A percentile compares a stretch with the other conserved stretches of the same genome.
Evolutionary conservation across 2,329 filamentous ascomycete genomes (phyloP).

Genomic region (Ambrosiella xylebori): DNA sequence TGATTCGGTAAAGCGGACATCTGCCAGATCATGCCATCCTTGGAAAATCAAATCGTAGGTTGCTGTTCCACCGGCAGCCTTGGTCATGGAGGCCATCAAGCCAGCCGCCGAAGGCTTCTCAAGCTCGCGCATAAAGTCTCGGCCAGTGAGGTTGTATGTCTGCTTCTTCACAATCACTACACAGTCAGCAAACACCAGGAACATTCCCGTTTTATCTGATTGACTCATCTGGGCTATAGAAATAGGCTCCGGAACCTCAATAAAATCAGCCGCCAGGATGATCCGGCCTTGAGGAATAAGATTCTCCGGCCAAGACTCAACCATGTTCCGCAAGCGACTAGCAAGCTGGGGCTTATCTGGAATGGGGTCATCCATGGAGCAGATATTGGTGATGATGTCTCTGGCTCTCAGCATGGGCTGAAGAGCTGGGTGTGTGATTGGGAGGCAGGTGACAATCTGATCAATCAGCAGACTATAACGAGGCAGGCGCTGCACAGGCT

Average conservation of each 20-base stretch:
- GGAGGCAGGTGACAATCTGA: constrained; percentile 75
- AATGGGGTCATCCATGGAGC: constrained; percentile 63
- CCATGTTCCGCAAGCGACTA: constrained; percentile 56
- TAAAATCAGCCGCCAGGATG: constrained; percentile 63
- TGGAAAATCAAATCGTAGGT: constrained; percentile 58
- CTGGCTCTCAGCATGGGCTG: constrained; percentile 70
- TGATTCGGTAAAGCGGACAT: constrained; percentile 58
- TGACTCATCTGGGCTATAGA: constrained; percentile 3
- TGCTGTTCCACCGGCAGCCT: constrained; percentile 41
- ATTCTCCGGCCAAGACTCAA: constrained; percentile 58
- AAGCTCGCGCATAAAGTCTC: constrained; percentile 66
- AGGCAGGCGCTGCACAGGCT: constrained; percentile 85
- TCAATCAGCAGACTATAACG: constrained; percentile 94
- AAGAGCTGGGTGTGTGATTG: constrained; percentile 70
- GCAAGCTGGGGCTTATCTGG: constrained; percentile 57
- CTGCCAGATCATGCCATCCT: constrained; percentile 51
- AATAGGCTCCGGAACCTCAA: constrained; percentile 61
- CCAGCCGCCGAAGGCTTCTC: constrained; percentile 58
- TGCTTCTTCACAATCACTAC: constrained; percentile 62
- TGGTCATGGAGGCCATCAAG: constrained; percentile 45
- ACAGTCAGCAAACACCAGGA: constrained; percentile 73
- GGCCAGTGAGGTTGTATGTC: constrained; percentile 46
- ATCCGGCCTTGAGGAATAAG: constrained; percentile 61
- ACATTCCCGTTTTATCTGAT: constrained; percentile 38
- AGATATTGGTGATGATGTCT: constrained; percentile 91